Conservation (phyloP, 2,329 filamentous ascomycete species). For the Fusarium staphyleae region DNA sequence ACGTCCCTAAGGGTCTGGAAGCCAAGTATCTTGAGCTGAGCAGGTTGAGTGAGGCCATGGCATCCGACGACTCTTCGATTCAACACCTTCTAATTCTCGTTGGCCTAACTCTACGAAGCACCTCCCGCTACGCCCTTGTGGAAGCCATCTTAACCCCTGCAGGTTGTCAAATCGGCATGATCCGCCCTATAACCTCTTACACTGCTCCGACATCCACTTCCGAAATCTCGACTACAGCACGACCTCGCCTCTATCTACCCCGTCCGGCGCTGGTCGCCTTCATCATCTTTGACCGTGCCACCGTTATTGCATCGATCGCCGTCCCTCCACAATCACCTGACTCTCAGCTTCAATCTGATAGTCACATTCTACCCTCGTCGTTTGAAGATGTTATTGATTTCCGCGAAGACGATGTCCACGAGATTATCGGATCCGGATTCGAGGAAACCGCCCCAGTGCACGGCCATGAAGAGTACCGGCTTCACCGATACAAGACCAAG, state of each 20-base stretch:
- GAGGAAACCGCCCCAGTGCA: conserved; percentile 59
- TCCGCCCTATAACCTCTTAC: conserved; percentile 73
- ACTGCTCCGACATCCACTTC: conserved; percentile 58
- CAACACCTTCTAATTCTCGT: conserved; percentile 69
- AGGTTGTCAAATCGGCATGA: conserved; percentile 65
- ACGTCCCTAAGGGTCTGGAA: conserved; percentile 63
- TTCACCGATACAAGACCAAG: conserved; percentile 63
- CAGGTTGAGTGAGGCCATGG: conserved; percentile 58
- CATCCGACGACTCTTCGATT: conserved; percentile 57
- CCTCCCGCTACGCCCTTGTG: conserved; percentile 75
- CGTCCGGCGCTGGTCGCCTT: conserved; percentile 82
- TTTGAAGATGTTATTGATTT: conserved; percentile 92
- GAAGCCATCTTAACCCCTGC: conserved; percentile 69
- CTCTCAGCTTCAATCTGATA: conserved; percentile 75
- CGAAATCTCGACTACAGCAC: conserved; percentile 45
- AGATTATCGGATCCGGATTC: conserved; percentile 68
- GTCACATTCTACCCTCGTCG: conserved; percentile 65
- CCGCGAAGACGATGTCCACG: conserved; percentile 67
- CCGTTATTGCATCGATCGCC: conserved; percentile 78
- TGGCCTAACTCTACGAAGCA: conserved; percentile 59
- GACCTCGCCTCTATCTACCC: conserved; percentile 78
- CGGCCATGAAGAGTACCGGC: conserved; percentile 55
- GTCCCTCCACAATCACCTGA: conserved; percentile 74
- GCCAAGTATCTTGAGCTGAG: conserved; percentile 58
- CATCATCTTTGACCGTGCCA: conserved; percentile 77